These are phyloP conservation scores for Nidularia sp. DNA, from an alignment of 768 basidiomycete species.

Conservation along the genomic window DNA sequence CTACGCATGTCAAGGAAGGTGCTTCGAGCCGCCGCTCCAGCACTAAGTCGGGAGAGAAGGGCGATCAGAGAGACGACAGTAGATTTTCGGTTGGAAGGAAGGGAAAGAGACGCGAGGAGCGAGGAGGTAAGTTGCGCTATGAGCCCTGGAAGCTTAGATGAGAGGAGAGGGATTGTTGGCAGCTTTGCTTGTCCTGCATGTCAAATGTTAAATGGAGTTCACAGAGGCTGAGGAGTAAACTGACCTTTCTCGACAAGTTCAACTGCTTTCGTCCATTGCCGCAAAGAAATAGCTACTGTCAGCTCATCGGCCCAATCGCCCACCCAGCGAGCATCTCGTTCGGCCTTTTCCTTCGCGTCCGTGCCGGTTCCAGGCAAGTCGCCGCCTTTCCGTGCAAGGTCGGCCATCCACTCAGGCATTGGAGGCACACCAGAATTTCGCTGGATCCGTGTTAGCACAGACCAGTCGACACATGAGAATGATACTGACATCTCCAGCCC, in stretches of 20 bases:
- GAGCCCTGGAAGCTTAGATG: slow-evolving; percentile 59
- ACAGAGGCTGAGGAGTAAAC: slow-evolving; percentile 3
- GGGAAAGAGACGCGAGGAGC: slow-evolving; percentile 69
- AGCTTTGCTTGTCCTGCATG: slow-evolving; percentile 58
- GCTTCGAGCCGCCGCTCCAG: slow-evolving; percentile 72
- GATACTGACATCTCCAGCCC: slow-evolving; percentile 31
- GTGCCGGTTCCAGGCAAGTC: slow-evolving; percentile 38
- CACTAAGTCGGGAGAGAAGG: slow-evolving; percentile 70
- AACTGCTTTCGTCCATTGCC: slow-evolving; percentile 88
- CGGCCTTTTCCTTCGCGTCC: slow-evolving; percentile 67
- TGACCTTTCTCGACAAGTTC: slow-evolving; percentile 78
- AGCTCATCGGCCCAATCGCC: slow-evolving; percentile 90
- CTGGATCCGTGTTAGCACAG: slow-evolving; percentile 5
- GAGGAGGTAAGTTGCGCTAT: slow-evolving; percentile 66
- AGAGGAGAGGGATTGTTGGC: slow-evolving; percentile 46
- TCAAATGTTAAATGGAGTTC: background rate
- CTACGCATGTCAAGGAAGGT: slow-evolving; percentile 80
- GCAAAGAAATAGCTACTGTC: slow-evolving; percentile 84
- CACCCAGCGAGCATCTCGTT: slow-evolving; percentile 82
- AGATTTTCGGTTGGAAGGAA: slow-evolving; percentile 74
- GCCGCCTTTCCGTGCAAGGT: slow-evolving; percentile 57
- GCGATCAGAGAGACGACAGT: slow-evolving; percentile 67
- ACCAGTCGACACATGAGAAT: too few relatives aligned
- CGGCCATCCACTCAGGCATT: slow-evolving; percentile 74
- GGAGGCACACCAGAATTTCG: slow-evolving; percentile 42